Base-by-base conservation (phyloP, 176 grass and related monocot species). In the Pontederia crassipes region DNA sequence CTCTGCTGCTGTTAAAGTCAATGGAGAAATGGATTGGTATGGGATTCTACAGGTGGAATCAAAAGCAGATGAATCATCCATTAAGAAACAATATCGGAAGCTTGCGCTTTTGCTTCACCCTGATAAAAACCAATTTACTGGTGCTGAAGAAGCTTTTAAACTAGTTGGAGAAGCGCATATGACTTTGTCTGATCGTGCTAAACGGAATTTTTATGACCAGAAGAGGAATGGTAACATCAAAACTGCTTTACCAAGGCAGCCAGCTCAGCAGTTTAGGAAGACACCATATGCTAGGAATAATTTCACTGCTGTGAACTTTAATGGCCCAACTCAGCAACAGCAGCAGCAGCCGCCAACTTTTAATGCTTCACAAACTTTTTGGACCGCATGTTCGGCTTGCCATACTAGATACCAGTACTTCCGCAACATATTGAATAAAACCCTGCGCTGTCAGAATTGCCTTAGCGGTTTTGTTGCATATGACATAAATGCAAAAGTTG, bases 131-230 rank as follows among this genome's bases (percentile, higher is more conserved):
- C 86, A 85, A 58, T 87, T 96, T 59, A 55, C 78, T 26, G 86
- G 91, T 69, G 91, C 91, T 60, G 91, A 90, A 59, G 83, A 86
- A 24, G 91, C 91, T 15, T 96, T 96, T 73, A 96, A 96, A 65
- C 79, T 90, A 77, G 75, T 96, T 28, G 91, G 86, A 63, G 91
- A 96, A 79, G 91, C 91, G 54, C 82, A 96, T 69, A 81, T 67
- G 49, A 77, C 66, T 1, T 76, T 96, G 66, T 83, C 75, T 47
- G 91, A 96, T 51, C 65, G 12, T 49, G 68, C 78, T 45, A 96
- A 85, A 69, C 83, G 91, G 12, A 54, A 54, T 54, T 48, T 78
- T 56, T 74, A 96, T 86, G 78, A 96, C 69, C 81, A 82, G 62
- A 96, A 86, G 78, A 86, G 86, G 80, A 86, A 50, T 46, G 48